Percentiles rank a stretch among this genome's conserved stretches.
phyloP scores from a whole-genome alignment of 2,329 filamentous ascomycete species.

The Fusarium nelsonii region DNA sequence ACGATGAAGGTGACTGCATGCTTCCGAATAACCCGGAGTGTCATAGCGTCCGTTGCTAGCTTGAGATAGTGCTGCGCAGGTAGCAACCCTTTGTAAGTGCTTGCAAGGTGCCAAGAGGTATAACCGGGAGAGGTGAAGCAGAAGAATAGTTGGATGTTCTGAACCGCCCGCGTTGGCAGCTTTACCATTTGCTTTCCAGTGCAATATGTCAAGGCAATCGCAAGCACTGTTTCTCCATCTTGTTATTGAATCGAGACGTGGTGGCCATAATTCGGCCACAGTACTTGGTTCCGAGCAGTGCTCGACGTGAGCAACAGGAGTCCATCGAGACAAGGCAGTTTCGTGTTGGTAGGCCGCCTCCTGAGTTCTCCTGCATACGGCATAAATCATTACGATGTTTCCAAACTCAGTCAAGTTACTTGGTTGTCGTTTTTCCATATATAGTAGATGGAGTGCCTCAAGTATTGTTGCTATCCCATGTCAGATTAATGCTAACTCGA shows the following conservation, averaged over 20 bases:
- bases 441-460: slow-evolving; percentile 33
- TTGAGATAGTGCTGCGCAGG: not conserved
- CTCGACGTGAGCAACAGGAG: slow-evolving; percentile 31
- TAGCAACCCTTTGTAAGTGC: slow-evolving; percentile 27
- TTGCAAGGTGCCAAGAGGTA: slow-evolving; percentile 31
- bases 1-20: slow-evolving; percentile 18
- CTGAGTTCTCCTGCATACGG: slow-evolving; percentile 20
- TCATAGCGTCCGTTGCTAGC: not conserved
- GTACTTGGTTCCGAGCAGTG: slow-evolving; percentile 6
- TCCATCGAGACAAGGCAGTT: slow-evolving; percentile 27
- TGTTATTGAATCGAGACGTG: slow-evolving; percentile 25
- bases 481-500: not conserved
- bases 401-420: slow-evolving; percentile 37
- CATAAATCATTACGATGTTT: slow-evolving; percentile 29
- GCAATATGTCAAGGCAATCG: slow-evolving; percentile 36
- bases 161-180: slow-evolving; percentile 34
- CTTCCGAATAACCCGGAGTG: slow-evolving; percentile 12
- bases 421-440: slow-evolving; percentile 35
- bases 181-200: slow-evolving; percentile 37
- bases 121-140: slow-evolving; percentile 37
- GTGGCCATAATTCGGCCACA: slow-evolving; percentile 32
- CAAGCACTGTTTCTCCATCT: slow-evolving; percentile 41
- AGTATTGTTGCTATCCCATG: slow-evolving; percentile 12
- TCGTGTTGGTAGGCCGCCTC: slow-evolving; percentile 29
- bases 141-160: slow-evolving; percentile 39